Evolutionary conservation across 805 yeast genomes (phyloP), one percentile per base, ranked within the genome.

Genomic region (Candida caryicola): DNA sequence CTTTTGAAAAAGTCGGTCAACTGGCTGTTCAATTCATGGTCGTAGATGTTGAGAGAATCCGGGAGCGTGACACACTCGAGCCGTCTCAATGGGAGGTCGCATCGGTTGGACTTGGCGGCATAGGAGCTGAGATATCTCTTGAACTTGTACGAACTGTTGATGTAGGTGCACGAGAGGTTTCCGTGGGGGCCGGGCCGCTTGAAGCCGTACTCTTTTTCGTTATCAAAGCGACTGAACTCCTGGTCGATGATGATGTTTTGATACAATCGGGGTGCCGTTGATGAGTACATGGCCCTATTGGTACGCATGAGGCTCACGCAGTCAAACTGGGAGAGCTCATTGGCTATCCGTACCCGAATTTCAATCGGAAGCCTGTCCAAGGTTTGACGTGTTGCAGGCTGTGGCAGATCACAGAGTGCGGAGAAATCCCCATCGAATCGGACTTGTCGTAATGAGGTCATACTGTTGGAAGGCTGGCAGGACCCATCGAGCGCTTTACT

Each of bases 71-170:
- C 49, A 34, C 69, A 59, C 32, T 57, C 62, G 16, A 74, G 45
- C 12, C 49, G 44, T 29, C 47, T 47, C 3, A 66, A 51, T 7
- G 19, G 33, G 6, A 47, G 46, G 19, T 8, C 12, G 23, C 14
- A 16, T 6, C 16, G 17, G 29, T 23, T 35, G 19, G 29, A 29
- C 29, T 28, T 26, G 28, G 23, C 21, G 17, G 23, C 26, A 18
- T 31, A 21, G 10, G 44, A 29, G 14, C 42, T 43, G 31, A 70
- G 46, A 29, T 71, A 64, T 31, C 51, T 54, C 45, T 69, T 67
- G 34, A 73, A 57, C 36, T 61, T 69, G 52, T 62, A 68, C 10
- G 63, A 54, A 41, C 64, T 57, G 36, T 65, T 69, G 39, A 71
- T 59, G 42, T 56, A 69, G 2, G 66, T 39, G 32, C 59, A 50